Evolutionary conservation across 73 alveolate genomes (phyloP), one percentile per base, ranked within the genome.

Genomic region (Tetrahymena borealis): DNA sequence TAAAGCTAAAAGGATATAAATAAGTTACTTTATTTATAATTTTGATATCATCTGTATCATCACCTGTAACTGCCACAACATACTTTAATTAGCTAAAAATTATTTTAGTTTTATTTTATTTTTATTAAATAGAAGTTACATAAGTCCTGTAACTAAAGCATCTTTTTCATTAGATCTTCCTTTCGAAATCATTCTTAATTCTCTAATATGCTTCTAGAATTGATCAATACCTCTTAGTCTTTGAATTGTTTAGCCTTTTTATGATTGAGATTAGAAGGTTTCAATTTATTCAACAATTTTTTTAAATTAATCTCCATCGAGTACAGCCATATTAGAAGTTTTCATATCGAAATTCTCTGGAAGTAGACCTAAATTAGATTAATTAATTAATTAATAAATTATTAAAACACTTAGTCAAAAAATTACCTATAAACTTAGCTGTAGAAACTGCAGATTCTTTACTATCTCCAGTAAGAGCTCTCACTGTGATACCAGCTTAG

Each of bases 391-490:
- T 24, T 60, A 9, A 1, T 20, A 6, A 20, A 16, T 60, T 18
- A 4, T 31, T 2, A 15, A 60, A 20, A 3, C 8, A 43, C 2
- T 43, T 12, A 13, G 8, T n/a, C n/a, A 18, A 18, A 24, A 60
- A 20, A 60, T 94, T 96, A 36, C 97, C 97, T 10, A 95, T 92
- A 91, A 96, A 96, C 77, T 90, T 95, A 35, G 99, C 95, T 32
- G 96, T 97, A 13, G 98, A 97, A 40, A 94, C 91, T 9, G 99
- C 99, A 31, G 99, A 96, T 33, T 94, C 98, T 38, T 93, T 90
- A 92, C 96, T 97, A 93, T 97, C 99, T 33, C 99, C 99, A 31
- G 99, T 97, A 20, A 97, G 98, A 97, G 96, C 96, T 94, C 99
- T 94, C 1, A 97, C 98, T 15, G 94, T 97, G n/a, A 97, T 95